A percentile compares a stretch with the other conserved stretches of the same genome.
Evolutionary conservation across 2,329 filamentous ascomycete genomes (phyloP).

Genomic region (Aureobasidium lini): DNA sequence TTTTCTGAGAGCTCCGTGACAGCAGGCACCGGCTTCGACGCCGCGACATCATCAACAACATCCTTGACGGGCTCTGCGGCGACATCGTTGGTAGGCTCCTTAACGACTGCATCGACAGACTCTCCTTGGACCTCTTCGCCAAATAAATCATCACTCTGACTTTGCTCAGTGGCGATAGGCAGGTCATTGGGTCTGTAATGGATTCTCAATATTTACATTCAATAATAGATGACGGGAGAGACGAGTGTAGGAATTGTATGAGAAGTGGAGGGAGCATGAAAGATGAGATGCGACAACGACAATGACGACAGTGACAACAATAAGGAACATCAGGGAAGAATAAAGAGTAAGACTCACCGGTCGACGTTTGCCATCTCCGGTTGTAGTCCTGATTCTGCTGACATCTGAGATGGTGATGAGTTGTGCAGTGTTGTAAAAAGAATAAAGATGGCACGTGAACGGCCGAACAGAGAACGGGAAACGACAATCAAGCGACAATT

Average conservation of each 20-base stretch:
- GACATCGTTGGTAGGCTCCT: conserved; percentile 17
- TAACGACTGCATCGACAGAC: conserved; percentile 15
- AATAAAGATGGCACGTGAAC: conserved; percentile 11
- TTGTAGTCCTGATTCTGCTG: conserved; percentile 12
- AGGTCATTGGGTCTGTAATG: conserved; percentile 12
- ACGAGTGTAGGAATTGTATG: neutral
- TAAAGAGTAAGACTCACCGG: conserved; percentile 47
- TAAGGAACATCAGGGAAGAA: conserved; percentile 17
- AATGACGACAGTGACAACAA: conserved; percentile 11
- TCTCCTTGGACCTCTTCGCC: conserved; percentile 23
- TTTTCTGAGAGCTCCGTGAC: conserved; percentile 11
- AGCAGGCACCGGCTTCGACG: neutral
- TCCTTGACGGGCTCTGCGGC: conserved; percentile 15
- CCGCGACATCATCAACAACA: neutral
- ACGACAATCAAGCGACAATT: conserved; percentile 13
- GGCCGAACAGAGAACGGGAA: conserved; percentile 2
- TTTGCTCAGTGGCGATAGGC: conserved; percentile 14
- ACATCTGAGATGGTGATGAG: conserved; percentile 7
- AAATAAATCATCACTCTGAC: conserved; percentile 29
- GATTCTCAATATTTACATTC: conserved; percentile 15
- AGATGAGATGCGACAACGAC: neutral
- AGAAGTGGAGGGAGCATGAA: conserved; percentile 14
- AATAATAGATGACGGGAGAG: neutral
- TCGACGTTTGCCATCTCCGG: conserved; percentile 37
- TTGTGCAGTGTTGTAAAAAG: conserved; percentile 3